Conservation (phyloP, 495 filamentous ascomycete species). For the Rhypophila decipiens region DNA sequence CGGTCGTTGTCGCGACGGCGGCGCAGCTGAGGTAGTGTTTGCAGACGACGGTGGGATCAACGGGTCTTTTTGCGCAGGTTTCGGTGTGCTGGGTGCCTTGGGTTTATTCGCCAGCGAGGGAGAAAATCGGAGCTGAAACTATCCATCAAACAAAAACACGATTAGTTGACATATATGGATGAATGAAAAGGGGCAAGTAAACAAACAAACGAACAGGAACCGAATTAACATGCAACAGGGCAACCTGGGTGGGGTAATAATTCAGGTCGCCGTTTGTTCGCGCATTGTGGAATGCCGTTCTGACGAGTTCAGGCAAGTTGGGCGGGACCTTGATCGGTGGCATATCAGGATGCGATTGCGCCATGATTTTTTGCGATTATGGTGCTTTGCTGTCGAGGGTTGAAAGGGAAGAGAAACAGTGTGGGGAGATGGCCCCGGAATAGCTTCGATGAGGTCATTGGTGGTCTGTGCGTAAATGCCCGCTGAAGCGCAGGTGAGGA, state of each 20-base stretch:
- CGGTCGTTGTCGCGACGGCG: not conserved
- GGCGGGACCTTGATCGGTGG: conserved; percentile 15
- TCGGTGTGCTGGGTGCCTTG: conserved; percentile 34
- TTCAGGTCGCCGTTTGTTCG: conserved; percentile 47
- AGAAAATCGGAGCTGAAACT: conserved; percentile 73
- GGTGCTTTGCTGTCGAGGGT: not conserved
- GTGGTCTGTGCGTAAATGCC: conserved; percentile 18
- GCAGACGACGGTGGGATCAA: conserved; percentile 16
- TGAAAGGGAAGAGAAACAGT: not conserved
- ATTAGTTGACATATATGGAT: not conserved
- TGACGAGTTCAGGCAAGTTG: conserved; percentile 49
- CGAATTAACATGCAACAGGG: conserved; percentile 45
- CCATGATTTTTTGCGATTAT: conserved; percentile 5
- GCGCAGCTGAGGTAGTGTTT: not conserved
- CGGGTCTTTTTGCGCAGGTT: conserved; percentile 7
- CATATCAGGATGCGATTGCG: conserved; percentile 11
- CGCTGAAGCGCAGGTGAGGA: not conserved
- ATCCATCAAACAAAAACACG: not conserved
- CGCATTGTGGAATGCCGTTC: conserved; percentile 46
- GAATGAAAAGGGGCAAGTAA: not conserved
- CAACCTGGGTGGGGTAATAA: conserved; percentile 55
- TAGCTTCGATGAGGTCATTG: conserved; percentile 31
- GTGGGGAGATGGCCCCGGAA: conserved; percentile 5
- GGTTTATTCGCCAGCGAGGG: conserved; percentile 72
- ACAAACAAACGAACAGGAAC: conserved; percentile 38